Base-by-base conservation (phyloP, 1,284 basidiomycete species). In the Xerocomus amazonicus region DNA sequence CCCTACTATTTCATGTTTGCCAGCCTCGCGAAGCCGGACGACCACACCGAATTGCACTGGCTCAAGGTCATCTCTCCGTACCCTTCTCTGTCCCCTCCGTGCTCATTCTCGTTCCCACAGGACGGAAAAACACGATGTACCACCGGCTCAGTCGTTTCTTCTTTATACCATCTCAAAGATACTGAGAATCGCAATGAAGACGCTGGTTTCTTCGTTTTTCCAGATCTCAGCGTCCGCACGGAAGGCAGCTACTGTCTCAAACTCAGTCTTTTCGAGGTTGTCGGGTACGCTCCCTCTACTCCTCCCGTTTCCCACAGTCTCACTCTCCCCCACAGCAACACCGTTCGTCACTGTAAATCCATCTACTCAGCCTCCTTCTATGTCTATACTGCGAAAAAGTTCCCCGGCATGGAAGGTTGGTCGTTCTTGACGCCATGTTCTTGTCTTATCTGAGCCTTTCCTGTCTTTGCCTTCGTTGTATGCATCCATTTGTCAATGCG, bases 1-100 rank as follows among this genome's bases (percentile, higher is more conserved):
- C 92, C 92, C 0, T 94, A 94, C 67, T 94, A 94, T 66, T 96
- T 97, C 70, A 92, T 94, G 82, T 96, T 92, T 60, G 92, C 92
- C 6, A 85, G 83, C 56, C 78, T 96, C 19, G 89, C 91, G 0
- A 87, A 90, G 57, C 89, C 90, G 0, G 90, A 93, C 57, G 84
- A 89, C 54, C 92, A 96, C 59, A 80, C 89, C n/a, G 95, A 97
- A 69, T 70, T 97, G 33, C 94, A 96, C 65, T 87, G 93, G 77
- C 78, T 95, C 46, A 91, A 92, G 74, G 84, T 84, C 27, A 71
- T 62, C 34, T 39, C 8, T 28, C 23, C 27, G 5, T 28, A 23
- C 42, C 27, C 13, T 17, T 45, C 16, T 45, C 10, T 44, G 9
- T 39, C 47, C 17, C 26, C 12, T 42, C 48, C 5, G 39, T 29